Base-by-base conservation (phyloP, 352 stramenopile species). In the Phytophthora megakarya region DNA sequence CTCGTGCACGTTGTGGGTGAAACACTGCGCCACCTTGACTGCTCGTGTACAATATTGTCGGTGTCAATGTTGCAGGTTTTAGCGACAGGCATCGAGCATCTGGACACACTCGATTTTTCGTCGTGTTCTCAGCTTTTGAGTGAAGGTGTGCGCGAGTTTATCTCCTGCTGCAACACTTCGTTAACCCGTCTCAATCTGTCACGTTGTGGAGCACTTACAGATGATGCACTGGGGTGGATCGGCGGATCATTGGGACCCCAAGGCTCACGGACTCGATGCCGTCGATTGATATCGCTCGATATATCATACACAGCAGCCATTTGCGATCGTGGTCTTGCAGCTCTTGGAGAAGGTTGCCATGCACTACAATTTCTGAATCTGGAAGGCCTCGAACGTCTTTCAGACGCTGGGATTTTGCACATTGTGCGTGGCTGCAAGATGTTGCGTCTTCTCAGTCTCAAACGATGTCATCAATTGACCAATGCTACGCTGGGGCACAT, bases 281-380 rank as follows among this genome's bases (percentile, higher is more conserved):
- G 43, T 23, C 78, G 73, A 12, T 64, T 91, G 46, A 64, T 86
- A 5, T 94, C 85, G 9, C 69, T 94, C 6, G 82, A 94, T 48
- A 39, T 94, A 3, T 86, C 83, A 19, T 86, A 84, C 50, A 87
- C 81, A 21, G 70, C 47, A 6, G 52, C 69, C n/a, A 78, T 93
- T 53, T 73, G 70, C 12, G 85, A 93, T 42, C 67, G 83, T 8
- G 85, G 82, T 3, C 67, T 92, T 32, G 63, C 65, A 23, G 66
- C 79, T 16, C 69, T 93, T 16, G 76, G 75, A 3, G 46, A 38
- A 7, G 80, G 81, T 6, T 93, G 85, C 55, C 61, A 51, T 32
- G 22, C 67, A 6, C 71, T 93, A 15, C 79, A 92, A 65, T 93
- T 93, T 48, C 32, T 93, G 42, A 93, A 90, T 64, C 40, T 93